phyloP scores from a whole-genome alignment of 2,329 filamentous ascomycete species.

The Sphaerulina musiva region DNA sequence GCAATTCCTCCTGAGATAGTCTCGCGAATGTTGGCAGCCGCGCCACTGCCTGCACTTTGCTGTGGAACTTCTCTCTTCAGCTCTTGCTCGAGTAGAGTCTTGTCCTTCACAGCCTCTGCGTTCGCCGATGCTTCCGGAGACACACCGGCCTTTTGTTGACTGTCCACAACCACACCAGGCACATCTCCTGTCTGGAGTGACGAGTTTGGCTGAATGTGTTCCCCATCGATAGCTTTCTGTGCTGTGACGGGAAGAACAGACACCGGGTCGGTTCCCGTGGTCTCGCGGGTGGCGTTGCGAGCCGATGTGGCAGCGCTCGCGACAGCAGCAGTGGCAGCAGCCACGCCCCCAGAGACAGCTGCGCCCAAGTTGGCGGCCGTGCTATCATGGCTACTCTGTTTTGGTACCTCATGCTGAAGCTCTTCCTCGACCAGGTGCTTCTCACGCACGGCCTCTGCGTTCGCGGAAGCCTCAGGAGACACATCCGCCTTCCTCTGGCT shows the following conservation, averaged over 20 bases:
- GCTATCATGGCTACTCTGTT: neutral
- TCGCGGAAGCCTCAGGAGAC: slow-evolving; percentile 60
- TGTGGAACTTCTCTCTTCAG: slow-evolving; percentile 43
- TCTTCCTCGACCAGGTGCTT: slow-evolving; percentile 51
- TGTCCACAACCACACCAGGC: slow-evolving; percentile 1
- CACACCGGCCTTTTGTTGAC: slow-evolving; percentile 33
- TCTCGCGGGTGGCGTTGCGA: slow-evolving; percentile 6
- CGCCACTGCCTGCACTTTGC: slow-evolving; percentile 13
- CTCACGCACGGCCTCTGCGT: slow-evolving; percentile 47
- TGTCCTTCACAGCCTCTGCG: slow-evolving; percentile 26
- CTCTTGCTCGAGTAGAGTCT: slow-evolving; percentile 19
- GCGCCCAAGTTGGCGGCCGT: neutral
- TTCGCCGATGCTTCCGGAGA: slow-evolving; percentile 60
- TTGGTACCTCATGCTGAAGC: slow-evolving; percentile 45
- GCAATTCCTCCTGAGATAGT: neutral
- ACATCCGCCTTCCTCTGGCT: slow-evolving; percentile 62
- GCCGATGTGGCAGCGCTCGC: slow-evolving; percentile 34
- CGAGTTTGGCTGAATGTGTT: slow-evolving; percentile 17
- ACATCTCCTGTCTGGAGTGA: slow-evolving; percentile 12
- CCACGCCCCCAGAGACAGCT: slow-evolving; percentile 5
- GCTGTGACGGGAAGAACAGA: slow-evolving; percentile 28
- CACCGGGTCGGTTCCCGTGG: slow-evolving; percentile 5
- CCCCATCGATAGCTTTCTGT: slow-evolving; percentile 29
- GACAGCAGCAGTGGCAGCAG: slow-evolving; percentile 27
- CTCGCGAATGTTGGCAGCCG: slow-evolving; percentile 3